Conservation (phyloP, 371 early-diverging fungal species). For the Homolaphlyctis polyrhiza region DNA sequence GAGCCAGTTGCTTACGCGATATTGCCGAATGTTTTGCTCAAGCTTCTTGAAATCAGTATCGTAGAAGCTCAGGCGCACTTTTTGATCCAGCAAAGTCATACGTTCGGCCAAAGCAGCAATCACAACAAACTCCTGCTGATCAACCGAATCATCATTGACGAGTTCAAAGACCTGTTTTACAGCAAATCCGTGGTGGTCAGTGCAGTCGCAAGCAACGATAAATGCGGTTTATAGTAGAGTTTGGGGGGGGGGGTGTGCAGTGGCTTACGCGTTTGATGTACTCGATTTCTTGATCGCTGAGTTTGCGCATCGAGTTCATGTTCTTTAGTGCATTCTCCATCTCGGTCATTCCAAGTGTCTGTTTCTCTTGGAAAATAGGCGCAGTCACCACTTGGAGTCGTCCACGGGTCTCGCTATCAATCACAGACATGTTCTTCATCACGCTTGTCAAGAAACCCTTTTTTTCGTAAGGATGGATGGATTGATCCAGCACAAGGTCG, state of each 20-base stretch:
- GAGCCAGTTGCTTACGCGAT: conserved; percentile 6
- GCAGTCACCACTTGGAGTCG: conserved; percentile 9
- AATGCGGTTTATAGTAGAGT: background rate
- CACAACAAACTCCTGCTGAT: conserved; percentile 18
- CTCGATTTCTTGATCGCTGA: conserved; percentile 13
- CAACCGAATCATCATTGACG: conserved; percentile 18
- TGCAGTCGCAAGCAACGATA: background rate
- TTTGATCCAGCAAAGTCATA: conserved; percentile 18
- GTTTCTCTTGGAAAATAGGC: conserved; percentile 14
- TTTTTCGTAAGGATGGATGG: background rate
- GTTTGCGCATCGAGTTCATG: conserved; percentile 7
- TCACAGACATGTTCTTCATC: conserved; percentile 14
- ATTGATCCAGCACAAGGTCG: background rate
- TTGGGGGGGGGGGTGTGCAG: background rate
- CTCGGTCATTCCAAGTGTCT: conserved; percentile 6
- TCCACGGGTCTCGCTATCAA: conserved; percentile 10
- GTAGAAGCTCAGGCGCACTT: conserved; percentile 13
- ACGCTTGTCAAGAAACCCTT: conserved; percentile 15
- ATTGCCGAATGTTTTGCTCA: conserved; percentile 15
- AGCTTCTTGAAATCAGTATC: conserved; percentile 22
- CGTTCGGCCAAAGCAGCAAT: conserved; percentile 20
- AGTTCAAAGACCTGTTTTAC: conserved; percentile 18
- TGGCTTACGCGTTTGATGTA: conserved; percentile 13
- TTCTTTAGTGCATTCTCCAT: conserved; percentile 10
- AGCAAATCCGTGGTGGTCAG: background rate